These are phyloP conservation scores for Tetraselmis chui DNA, from an alignment of 139 green algal species.

Conservation along the genomic window DNA sequence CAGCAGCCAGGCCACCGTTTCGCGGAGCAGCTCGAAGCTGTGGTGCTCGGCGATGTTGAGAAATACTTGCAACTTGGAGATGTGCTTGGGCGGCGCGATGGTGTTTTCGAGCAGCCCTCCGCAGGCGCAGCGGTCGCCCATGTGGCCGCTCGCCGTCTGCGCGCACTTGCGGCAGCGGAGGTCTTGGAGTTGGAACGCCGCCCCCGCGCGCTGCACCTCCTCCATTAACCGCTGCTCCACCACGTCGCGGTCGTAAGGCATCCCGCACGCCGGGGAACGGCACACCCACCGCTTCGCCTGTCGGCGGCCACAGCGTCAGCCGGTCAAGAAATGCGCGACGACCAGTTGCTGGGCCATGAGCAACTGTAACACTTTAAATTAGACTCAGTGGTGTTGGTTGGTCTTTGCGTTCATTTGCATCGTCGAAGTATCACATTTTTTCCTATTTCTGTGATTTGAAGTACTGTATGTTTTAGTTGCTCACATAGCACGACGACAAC, in stretches of 20 bases:
- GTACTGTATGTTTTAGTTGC: too few relatives aligned
- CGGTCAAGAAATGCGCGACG: too few relatives aligned
- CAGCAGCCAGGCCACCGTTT: conserved; percentile 32
- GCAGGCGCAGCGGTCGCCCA: conserved; percentile 54
- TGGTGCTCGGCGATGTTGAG: conserved; percentile 55
- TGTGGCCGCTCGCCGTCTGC: conserved; percentile 33
- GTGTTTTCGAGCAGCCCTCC: conserved; percentile 46
- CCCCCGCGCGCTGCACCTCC: conserved; percentile 37
- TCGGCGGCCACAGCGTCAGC: too few relatives aligned
- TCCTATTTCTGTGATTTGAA: too few relatives aligned
- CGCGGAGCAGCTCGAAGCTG: conserved; percentile 44
- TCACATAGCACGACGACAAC: too few relatives aligned
- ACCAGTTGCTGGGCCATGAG: too few relatives aligned
- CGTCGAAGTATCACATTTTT: too few relatives aligned
- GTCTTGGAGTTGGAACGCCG: conserved; percentile 81
- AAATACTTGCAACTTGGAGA: conserved; percentile 47
- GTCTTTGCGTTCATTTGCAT: too few relatives aligned
- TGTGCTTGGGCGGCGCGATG: conserved; percentile 16
- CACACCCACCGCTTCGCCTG: conserved; percentile 42
- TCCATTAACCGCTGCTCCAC: conserved; percentile 60
- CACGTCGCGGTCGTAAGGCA: conserved; percentile 47
- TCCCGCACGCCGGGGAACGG: conserved; percentile 28
- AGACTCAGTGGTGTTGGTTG: too few relatives aligned
- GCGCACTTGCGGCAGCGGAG: conserved; percentile 53
- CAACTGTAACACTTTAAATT: too few relatives aligned